Evolutionary conservation across 1,139 yeast genomes (phyloP).

Genomic region (Arxiozyma slooffiae): DNA sequence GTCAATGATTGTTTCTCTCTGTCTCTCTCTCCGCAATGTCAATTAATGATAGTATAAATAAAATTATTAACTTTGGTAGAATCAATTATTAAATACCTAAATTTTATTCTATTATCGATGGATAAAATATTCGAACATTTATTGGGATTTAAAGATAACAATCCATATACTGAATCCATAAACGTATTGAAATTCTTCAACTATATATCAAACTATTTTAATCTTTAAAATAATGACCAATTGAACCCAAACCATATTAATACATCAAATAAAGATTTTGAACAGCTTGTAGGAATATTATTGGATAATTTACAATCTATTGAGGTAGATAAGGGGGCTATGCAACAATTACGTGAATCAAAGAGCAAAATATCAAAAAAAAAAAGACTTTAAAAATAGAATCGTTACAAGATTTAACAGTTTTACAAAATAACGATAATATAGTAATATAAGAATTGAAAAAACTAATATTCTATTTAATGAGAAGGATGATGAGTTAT

Average conservation of each 20-base stretch:
- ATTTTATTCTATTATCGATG: background rate
- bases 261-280: conserved; percentile 46
- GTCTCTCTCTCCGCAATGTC: background rate
- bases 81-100: background rate
- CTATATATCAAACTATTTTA: conserved; percentile 59
- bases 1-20: background rate
- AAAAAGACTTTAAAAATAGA: conserved; percentile 33
- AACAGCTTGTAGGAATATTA: conserved; percentile 63
- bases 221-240: conserved; percentile 36
- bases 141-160: conserved; percentile 15
- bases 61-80: background rate
- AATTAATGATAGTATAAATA: background rate
- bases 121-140: conserved; percentile 15
- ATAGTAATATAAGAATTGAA: conserved; percentile 41
- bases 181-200: conserved; percentile 42
- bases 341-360: conserved; percentile 54
- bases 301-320: conserved; percentile 71
- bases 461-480: conserved; percentile 46
- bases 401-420: conserved; percentile 23
- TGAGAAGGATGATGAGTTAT: conserved; percentile 48
- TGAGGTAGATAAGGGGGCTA: conserved; percentile 70
- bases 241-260: background rate
- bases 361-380: conserved; percentile 42
- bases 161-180: conserved; percentile 27
- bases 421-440: conserved; percentile 32